phyloP scores from a whole-genome alignment of 768 basidiomycete genomes.

The Leccinum arenicola region DNA sequence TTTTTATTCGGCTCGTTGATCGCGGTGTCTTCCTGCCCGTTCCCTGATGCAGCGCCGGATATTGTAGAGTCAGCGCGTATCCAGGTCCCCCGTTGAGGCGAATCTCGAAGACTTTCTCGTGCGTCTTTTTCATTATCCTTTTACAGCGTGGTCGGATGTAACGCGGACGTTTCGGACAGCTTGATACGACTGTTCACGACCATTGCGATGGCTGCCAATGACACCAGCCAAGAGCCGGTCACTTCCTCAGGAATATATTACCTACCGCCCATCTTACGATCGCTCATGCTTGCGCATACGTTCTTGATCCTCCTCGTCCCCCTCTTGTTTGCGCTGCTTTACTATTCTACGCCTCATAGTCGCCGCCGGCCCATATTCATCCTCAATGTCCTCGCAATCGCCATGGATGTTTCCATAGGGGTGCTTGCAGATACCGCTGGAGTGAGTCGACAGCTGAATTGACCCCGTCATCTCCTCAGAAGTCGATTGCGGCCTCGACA shows the following conservation, averaged over 20 bases:
- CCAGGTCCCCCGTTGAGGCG: background rate
- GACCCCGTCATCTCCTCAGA: background rate
- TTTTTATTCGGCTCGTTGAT: background rate
- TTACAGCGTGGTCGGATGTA: background rate
- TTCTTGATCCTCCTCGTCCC: constrained; percentile 31
- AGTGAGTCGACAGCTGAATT: constrained; percentile 10
- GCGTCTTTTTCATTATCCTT: background rate
- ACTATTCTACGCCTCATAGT: constrained; percentile 27
- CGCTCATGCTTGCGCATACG: constrained; percentile 29
- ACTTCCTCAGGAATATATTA: background rate
- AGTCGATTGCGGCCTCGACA: background rate
- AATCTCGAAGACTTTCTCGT: background rate
- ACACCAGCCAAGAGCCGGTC: background rate
- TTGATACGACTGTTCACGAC: background rate
- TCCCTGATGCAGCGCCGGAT: background rate
- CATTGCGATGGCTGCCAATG: background rate
- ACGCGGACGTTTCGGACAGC: background rate
- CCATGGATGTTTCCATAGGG: constrained; percentile 22
- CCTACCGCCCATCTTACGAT: background rate
- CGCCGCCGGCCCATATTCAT: constrained; percentile 28
- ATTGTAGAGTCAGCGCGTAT: background rate
- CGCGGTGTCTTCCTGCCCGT: background rate
- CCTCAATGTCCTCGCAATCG: constrained; percentile 25
- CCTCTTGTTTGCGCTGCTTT: constrained; percentile 30
- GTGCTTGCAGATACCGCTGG: constrained; percentile 19